These are phyloP conservation scores for Claviceps cyperi DNA, from an alignment of 2,329 filamentous ascomycete genomes.

Conservation along the genomic window DNA sequence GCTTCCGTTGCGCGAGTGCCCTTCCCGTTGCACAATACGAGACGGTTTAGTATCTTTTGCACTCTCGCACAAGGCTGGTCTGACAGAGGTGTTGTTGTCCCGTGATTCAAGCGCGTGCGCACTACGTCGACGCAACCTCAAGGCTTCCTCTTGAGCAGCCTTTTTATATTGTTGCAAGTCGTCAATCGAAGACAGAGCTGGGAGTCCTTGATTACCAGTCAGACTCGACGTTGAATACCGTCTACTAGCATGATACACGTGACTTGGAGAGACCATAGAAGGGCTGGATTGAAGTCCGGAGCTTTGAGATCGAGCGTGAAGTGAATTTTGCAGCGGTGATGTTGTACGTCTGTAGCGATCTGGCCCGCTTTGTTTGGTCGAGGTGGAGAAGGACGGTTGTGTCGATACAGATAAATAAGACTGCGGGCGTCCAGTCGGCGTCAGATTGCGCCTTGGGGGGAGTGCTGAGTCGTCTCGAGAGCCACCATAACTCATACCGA, in stretches of 20 bases:
- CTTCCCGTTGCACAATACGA: conserved; percentile 19
- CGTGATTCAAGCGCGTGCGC: conserved; percentile 47
- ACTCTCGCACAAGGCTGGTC: conserved; percentile 10
- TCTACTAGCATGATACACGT: conserved; percentile 8
- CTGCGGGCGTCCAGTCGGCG: conserved; percentile 27
- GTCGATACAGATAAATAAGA: conserved; percentile 25
- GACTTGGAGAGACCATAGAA: conserved; percentile 14
- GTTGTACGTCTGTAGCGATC: conserved; percentile 68
- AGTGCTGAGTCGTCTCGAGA: conserved; percentile 39
- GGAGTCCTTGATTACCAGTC: conserved; percentile 29
- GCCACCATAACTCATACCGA: conserved; percentile 23
- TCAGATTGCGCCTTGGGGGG: conserved; percentile 26
- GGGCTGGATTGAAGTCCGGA: conserved; percentile 18
- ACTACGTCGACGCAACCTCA: conserved; percentile 69
- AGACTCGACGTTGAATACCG: conserved; percentile 25
- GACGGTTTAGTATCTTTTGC: conserved; percentile 18
- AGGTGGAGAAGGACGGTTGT: conserved; percentile 31
- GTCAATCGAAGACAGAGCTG: conserved; percentile 43
- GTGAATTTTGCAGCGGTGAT: conserved; percentile 26
- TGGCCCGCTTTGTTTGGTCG: conserved; percentile 35
- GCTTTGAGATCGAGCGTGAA: conserved; percentile 24
- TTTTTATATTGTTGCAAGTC: conserved; percentile 51
- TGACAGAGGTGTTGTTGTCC: conserved; percentile 11
- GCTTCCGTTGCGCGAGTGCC: conserved; percentile 37
- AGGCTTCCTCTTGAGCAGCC: conserved; percentile 49